phyloP scores from a whole-genome alignment of 2,329 filamentous ascomycete species.

The Talaromyces sp. region DNA sequence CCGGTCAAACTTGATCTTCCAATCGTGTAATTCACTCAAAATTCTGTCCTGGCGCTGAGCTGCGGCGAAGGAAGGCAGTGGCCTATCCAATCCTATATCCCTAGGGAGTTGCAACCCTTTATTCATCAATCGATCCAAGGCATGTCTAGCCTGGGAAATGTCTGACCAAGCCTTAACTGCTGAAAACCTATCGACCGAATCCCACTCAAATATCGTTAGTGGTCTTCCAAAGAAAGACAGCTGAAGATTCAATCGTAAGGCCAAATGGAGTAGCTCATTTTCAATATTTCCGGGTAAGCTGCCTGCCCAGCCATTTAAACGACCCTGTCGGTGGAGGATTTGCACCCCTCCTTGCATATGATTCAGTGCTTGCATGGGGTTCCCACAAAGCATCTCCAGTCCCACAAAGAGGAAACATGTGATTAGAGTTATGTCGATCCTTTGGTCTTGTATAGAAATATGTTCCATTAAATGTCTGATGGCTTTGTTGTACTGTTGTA shows the following conservation, averaged over 20 bases:
- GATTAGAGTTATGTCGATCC: conserved; percentile 14
- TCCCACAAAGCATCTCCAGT: conserved; percentile 18
- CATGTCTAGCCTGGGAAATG: background rate
- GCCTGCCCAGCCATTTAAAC: background rate
- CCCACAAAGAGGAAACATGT: conserved; percentile 20
- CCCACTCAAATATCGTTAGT: conserved; percentile 8
- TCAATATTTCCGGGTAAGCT: conserved; percentile 1
- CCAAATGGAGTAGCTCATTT: conserved; percentile 15
- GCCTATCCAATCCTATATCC: background rate
- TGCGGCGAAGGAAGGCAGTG: background rate
- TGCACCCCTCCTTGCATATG: conserved; percentile 19
- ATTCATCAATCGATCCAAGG: background rate
- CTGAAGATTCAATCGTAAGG: conserved; percentile 20
- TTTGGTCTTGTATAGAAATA: conserved; percentile 5
- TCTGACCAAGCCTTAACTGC: background rate
- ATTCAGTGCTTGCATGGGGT: conserved; percentile 16
- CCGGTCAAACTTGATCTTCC: background rate
- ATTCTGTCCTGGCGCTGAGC: background rate
- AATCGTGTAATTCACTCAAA: background rate
- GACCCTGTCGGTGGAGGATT: conserved; percentile 13
- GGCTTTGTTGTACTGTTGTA: conserved; percentile 48
- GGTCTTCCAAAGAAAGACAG: conserved; percentile 16
- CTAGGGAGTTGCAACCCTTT: background rate
- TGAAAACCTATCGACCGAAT: background rate
- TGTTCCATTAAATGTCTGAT: conserved; percentile 35